These are phyloP conservation scores for Amanita pallidorosea DNA, from an alignment of 768 basidiomycete genomes.

Conservation along the genomic window DNA sequence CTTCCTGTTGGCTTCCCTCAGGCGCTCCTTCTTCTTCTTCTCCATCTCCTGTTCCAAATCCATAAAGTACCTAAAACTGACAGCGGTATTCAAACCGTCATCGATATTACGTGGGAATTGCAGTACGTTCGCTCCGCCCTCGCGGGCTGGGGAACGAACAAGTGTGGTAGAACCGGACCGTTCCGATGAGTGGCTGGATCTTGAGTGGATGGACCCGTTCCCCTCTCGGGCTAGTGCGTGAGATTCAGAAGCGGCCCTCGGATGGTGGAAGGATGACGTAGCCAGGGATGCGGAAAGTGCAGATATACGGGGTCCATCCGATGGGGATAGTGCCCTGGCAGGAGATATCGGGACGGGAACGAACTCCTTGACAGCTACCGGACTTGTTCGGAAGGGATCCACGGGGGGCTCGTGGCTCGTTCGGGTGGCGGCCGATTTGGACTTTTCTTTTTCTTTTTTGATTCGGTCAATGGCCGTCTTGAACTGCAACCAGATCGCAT, in stretches of 20 bases:
- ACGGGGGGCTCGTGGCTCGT: slow-evolving; percentile 7
- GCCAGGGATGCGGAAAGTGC: slow-evolving; percentile 65
- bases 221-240: slow-evolving; percentile 10
- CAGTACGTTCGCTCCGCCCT: slow-evolving; percentile 24
- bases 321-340: slow-evolving; percentile 22
- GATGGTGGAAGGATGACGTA: slow-evolving; percentile 46
- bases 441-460: slow-evolving; percentile 24
- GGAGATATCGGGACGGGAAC: slow-evolving; percentile 36
- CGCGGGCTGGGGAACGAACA: slow-evolving; percentile 13
- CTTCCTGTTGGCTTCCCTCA: slow-evolving; percentile 13
- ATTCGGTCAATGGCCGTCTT: slow-evolving; percentile 33
- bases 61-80: slow-evolving; percentile 34
- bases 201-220: slow-evolving; percentile 14
- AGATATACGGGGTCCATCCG: slow-evolving; percentile 35
- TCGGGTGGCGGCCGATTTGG: background rate
- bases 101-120: slow-evolving; percentile 28
- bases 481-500: slow-evolving; percentile 53
- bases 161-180: slow-evolving; percentile 24
- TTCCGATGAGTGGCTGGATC: slow-evolving; percentile 16
- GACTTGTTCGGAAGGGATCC: slow-evolving; percentile 15
- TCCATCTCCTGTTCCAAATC: slow-evolving; percentile 33
- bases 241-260: slow-evolving; percentile 21
- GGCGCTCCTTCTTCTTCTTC: slow-evolving; percentile 17
- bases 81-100: slow-evolving; percentile 31
- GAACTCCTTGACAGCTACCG: slow-evolving; percentile 43